Base-by-base conservation (phyloP, 352 stramenopile species). In the Pythium dissotocum region DNA sequence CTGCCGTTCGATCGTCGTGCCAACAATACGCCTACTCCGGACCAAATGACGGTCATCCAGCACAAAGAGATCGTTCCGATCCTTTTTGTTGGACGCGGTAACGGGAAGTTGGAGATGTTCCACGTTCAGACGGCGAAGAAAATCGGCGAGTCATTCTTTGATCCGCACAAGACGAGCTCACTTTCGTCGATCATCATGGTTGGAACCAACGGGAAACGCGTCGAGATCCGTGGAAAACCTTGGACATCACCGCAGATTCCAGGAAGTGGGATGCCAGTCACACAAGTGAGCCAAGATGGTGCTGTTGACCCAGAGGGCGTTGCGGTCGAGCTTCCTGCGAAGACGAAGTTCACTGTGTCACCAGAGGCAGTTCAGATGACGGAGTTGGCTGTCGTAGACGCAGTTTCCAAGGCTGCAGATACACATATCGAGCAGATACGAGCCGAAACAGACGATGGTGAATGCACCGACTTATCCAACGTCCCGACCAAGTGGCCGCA, bases 101-200 rank as follows among this genome's bases (percentile, higher is more conserved):
- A 79, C 14, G 81, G 84, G 0, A 86, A 87, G 60, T 38, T 92
- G 28, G 82, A 94, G 62, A 85, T 92, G 77, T 94, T 85, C 48
- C 81, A 94, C 61, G 61, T 92, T 2, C 76, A 89, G 21, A 82
- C 84, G 4, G 78, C 80, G 8, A 83, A 69, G 54, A 92, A 92
- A 58, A 88, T 92, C 51, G 82, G 75, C 32, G 80, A 89, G 73
- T 87, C 69, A 12, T 53, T 89, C 0, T 72, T 89, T 5, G 82
- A 92, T 71, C 54, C 60, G 0, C 53, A 78, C 26, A 87, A 82
- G 53, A 30, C 63, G 0, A 70, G 67, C 12, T 65, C 75, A 28
- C 63, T 92, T n/a, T 83, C 80, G 7, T 88, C 82, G 18, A 76
- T 90, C 18, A 77, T 90, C 51, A 85, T 90, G 80, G 63, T 92